A percentile compares a stretch with the other conserved stretches of the same genome.
Evolutionary conservation across 208 protist genomes (phyloP).

Genomic region (Kentomonas sorsogonicus): DNA sequence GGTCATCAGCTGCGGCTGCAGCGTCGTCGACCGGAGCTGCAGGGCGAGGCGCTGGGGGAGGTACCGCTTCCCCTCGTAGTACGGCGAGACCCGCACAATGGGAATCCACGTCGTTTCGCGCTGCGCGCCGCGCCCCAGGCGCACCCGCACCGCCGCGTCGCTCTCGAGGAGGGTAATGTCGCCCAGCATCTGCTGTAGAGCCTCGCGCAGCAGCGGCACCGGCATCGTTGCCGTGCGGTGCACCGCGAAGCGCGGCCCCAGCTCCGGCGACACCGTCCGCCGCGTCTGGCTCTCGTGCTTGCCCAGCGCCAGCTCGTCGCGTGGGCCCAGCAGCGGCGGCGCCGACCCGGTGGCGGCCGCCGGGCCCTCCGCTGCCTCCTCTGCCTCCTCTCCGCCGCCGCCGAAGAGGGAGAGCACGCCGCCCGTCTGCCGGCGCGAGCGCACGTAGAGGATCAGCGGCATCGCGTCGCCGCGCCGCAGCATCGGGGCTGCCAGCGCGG

Average conservation of each 20-base stretch:
- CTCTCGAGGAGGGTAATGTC: conserved; percentile 23
- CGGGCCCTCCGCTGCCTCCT: conserved; percentile 11
- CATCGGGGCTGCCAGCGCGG: too few relatives aligned
- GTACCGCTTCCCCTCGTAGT: conserved; percentile 6
- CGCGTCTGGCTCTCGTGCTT: conserved; percentile 33
- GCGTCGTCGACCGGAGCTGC: conserved; percentile 3
- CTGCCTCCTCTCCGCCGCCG: conserved; percentile 14
- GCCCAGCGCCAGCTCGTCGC: conserved; percentile 10
- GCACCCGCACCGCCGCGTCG: conserved; percentile 52
- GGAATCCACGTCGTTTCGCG: conserved; percentile 77
- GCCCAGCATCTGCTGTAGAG: conserved; percentile 8
- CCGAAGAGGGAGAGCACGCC: conserved; percentile 15
- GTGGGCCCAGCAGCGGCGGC: conserved; percentile 9
- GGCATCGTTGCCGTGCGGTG: conserved; percentile 18
- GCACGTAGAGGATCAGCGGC: conserved; percentile 60
- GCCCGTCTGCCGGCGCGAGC: conserved; percentile 24
- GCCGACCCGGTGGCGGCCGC: conserved; percentile 8
- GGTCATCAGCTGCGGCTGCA: neutral
- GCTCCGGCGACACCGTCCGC: conserved; percentile 33
- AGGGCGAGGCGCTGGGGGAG: neutral
- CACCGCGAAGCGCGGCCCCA: conserved; percentile 55
- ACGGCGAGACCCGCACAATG: conserved; percentile 24
- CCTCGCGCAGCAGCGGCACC: conserved; percentile 10
- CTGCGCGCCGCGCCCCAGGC: conserved; percentile 40
- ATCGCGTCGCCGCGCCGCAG: conserved; percentile 44